A percentile compares a stretch with the other conserved stretches of the same genome.
phyloP scores from a whole-genome alignment of 2,329 filamentous ascomycete genomes.

The Colletotrichum sidae region DNA sequence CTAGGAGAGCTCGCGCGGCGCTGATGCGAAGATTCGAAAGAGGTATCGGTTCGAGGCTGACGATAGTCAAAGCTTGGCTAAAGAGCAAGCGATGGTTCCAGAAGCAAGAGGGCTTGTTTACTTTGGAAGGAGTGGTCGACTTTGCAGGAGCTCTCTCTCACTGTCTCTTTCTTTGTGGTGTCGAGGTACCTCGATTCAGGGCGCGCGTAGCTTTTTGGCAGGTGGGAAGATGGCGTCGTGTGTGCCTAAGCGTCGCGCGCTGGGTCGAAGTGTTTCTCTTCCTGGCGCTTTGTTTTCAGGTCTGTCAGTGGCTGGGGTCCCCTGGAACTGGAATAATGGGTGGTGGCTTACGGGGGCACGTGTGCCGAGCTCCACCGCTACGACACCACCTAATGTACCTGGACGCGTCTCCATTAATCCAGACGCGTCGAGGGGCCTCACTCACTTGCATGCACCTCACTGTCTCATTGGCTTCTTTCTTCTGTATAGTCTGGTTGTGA shows the following conservation, averaged over 20 bases:
- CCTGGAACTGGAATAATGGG: constrained; percentile 1
- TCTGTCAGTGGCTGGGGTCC: constrained; percentile 24
- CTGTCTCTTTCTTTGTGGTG: too few relatives aligned
- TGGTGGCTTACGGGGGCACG: constrained; percentile 18
- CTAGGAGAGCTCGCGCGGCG: neutral
- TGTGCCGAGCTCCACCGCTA: constrained; percentile 13
- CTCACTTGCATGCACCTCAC: neutral
- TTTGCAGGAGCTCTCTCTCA: too few relatives aligned
- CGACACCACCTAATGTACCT: neutral
- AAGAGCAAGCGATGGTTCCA: too few relatives aligned
- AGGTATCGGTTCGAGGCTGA: neutral
- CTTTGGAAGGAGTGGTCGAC: too few relatives aligned
- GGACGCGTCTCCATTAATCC: constrained; percentile 37
- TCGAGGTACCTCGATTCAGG: neutral
- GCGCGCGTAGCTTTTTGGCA: constrained; percentile 28
- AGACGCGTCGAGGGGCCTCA: constrained; percentile 42
- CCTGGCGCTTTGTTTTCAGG: constrained; percentile 7
- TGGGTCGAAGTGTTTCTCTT: constrained; percentile 4
- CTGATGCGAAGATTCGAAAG: constrained; percentile 3
- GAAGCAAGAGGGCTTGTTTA: too few relatives aligned
- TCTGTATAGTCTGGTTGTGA: neutral
- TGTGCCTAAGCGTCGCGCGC: constrained; percentile 3
- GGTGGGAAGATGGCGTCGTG: constrained; percentile 11
- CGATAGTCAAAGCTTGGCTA: too few relatives aligned
- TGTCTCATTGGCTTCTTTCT: neutral